Base-by-base conservation (phyloP, 495 filamentous ascomycete species). In the Penicillium atrosanguineum region DNA sequence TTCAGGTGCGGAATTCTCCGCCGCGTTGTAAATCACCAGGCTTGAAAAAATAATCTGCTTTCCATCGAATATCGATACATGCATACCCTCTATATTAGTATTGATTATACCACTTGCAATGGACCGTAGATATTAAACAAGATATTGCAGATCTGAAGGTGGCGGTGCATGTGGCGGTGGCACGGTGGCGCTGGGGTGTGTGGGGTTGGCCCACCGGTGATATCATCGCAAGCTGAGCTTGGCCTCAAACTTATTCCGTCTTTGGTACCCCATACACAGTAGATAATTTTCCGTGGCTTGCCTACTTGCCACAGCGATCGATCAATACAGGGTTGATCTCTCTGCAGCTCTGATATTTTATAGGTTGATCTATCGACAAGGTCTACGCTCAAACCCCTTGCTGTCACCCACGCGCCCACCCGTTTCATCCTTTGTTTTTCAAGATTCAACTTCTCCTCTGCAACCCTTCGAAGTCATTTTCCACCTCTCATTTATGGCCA, bases 131-230 rank as follows among this genome's bases (percentile, higher is more conserved):
- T 23, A n/a, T 5, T 2, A 23, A 23, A 23, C 23, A 23, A 5
- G 23, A 23, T 39, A 39, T 44, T 44, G 43, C 46, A 38, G 21
- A 6, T 11, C 14, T 26, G 3, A 16, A 1, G 20, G 52, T 59
- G 57, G 56, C 39, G 50, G 44, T 40, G 45, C 29, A 40, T 50
- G 48, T 50, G 48, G 48, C 48, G 48, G 37, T 34, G 42, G 19
- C 14, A 39, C 31, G 19, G 15, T 12, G 50, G 23, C 23, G 5
- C 23, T 2, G 31, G 19, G 9, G 3, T 14, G 31, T 53, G 56
- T 55, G 57, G 57, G 53, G 57, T 48, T 48, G 26, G 39, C 31
- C 57, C 52, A 60, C 57, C 46, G 44, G 52, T 64, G 61, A 64
- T 64, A 59, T 64, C 61, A 64, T 64, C 51, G 48, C 44, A 40